These are phyloP conservation scores for Agrocybe chaxingu DNA, from an alignment of 768 basidiomycete genomes.

Conservation along the genomic window DNA sequence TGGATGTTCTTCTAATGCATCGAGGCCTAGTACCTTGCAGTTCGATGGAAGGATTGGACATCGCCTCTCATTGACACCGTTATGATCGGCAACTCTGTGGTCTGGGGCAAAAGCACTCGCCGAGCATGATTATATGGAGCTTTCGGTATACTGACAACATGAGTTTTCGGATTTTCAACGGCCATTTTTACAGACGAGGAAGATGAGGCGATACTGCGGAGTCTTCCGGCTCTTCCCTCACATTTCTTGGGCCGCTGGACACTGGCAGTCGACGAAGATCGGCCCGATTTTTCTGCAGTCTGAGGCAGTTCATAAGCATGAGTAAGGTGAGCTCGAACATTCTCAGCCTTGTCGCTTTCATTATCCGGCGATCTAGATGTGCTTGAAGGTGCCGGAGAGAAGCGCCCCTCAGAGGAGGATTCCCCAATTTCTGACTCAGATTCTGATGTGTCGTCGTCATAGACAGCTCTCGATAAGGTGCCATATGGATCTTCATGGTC, in stretches of 20 bases:
- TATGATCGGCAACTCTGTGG: conserved; percentile 29
- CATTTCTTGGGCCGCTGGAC: too few relatives aligned
- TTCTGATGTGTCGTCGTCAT: conserved; percentile 4
- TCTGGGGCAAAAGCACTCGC: conserved; percentile 23
- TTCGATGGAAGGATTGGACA: conserved; percentile 38
- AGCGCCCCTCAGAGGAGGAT: not conserved
- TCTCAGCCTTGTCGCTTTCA: not conserved
- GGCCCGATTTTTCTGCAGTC: too few relatives aligned
- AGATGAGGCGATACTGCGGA: too few relatives aligned
- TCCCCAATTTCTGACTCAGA: conserved; percentile 1
- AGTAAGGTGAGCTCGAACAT: not conserved
- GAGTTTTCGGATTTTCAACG: not conserved
- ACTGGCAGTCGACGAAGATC: too few relatives aligned
- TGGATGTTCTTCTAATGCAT: not conserved
- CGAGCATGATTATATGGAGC: conserved; percentile 24
- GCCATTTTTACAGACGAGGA: too few relatives aligned
- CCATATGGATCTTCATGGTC: conserved; percentile 1
- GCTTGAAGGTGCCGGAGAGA: too few relatives aligned
- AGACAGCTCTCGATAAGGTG: conserved; percentile 3
- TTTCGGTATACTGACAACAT: conserved; percentile 13
- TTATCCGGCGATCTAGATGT: not conserved
- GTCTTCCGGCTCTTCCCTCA: too few relatives aligned
- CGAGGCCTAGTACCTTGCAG: conserved; percentile 18
- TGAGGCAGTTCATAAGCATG: not conserved
- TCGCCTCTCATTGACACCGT: conserved; percentile 46